phyloP scores from a whole-genome alignment of 306 rosid genomes.

The Quercus aquifolioides region DNA sequence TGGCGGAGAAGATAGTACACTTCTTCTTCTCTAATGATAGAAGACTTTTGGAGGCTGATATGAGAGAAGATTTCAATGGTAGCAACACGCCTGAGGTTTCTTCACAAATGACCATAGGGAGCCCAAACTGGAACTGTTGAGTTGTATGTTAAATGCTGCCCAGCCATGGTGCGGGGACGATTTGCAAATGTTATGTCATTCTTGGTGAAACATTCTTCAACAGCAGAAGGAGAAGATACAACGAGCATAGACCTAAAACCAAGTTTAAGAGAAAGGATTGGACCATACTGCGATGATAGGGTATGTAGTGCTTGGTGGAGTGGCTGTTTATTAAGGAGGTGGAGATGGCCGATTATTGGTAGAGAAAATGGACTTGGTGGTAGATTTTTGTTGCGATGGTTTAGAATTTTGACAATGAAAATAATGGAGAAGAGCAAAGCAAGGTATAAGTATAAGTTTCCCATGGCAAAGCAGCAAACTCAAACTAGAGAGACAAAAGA shows the following conservation, averaged over 20 bases:
- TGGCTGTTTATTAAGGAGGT: constrained; percentile 33
- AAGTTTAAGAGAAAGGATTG: constrained; percentile 14
- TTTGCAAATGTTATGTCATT: constrained; percentile 40
- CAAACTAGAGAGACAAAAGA: too few species aligned
- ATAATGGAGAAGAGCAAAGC: constrained; percentile 12
- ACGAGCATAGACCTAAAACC: constrained; percentile 34
- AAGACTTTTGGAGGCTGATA: constrained; percentile 6
- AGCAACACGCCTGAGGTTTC: constrained; percentile 21
- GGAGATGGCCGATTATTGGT: constrained; percentile 51
- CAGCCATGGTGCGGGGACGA: constrained; percentile 30
- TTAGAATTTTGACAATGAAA: background rate
- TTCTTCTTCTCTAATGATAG: constrained; percentile 20
- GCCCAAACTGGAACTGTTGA: background rate
- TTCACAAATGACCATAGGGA: constrained; percentile 31
- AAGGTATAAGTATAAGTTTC: background rate
- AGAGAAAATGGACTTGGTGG: constrained; percentile 47
- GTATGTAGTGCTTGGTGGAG: constrained; percentile 20
- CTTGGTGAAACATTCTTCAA: constrained; percentile 36
- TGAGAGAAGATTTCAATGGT: constrained; percentile 24
- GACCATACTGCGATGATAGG: constrained; percentile 26
- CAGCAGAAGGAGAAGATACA: constrained; percentile 36
- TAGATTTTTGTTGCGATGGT: background rate
- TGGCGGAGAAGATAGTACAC: constrained; percentile 11
- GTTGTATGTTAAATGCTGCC: constrained; percentile 29
- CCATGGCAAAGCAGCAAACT: background rate